Percentiles rank a stretch among this genome's conserved stretches.
These are phyloP conservation scores for Beauveria sp. DNA, from an alignment of 2,329 filamentous ascomycete species.

Conservation along the genomic window DNA sequence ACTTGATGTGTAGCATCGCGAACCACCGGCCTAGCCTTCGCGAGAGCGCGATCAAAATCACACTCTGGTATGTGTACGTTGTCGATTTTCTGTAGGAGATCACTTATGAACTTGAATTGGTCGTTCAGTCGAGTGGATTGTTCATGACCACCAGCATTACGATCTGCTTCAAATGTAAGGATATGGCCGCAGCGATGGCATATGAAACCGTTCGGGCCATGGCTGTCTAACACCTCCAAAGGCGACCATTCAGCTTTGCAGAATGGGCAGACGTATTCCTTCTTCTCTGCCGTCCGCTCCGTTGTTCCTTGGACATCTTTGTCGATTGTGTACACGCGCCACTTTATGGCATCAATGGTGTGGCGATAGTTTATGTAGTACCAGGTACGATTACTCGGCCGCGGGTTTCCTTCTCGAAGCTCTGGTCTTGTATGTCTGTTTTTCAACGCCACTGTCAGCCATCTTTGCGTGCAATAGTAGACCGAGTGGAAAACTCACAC, in stretches of 20 bases:
- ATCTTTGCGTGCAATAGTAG: not conserved
- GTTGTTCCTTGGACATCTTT: constrained; percentile 81
- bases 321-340: constrained; percentile 79
- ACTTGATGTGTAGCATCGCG: constrained; percentile 62
- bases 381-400: constrained; percentile 81
- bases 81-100: constrained; percentile 70
- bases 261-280: constrained; percentile 78
- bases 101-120: constrained; percentile 71
- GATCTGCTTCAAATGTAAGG: constrained; percentile 59
- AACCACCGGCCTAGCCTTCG: constrained; percentile 54
- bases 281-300: constrained; percentile 74
- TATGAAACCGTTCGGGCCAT: constrained; percentile 64
- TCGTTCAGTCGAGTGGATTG: constrained; percentile 68
- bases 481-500: constrained; percentile 47
- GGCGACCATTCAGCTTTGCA: constrained; percentile 84
- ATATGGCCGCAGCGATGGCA: constrained; percentile 70
- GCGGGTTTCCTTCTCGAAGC: constrained; percentile 69
- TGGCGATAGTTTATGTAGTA: constrained; percentile 96
- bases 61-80: constrained; percentile 65
- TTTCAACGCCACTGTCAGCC: constrained; percentile 19
- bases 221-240: constrained; percentile 78
- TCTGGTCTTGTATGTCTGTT: constrained; percentile 60
- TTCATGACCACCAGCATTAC: constrained; percentile 62
- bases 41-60: constrained; percentile 62
- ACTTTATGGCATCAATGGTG: constrained; percentile 94